These are phyloP conservation scores for Ilyonectria sp. DNA, from an alignment of 2,329 filamentous ascomycete genomes.

Conservation along the genomic window DNA sequence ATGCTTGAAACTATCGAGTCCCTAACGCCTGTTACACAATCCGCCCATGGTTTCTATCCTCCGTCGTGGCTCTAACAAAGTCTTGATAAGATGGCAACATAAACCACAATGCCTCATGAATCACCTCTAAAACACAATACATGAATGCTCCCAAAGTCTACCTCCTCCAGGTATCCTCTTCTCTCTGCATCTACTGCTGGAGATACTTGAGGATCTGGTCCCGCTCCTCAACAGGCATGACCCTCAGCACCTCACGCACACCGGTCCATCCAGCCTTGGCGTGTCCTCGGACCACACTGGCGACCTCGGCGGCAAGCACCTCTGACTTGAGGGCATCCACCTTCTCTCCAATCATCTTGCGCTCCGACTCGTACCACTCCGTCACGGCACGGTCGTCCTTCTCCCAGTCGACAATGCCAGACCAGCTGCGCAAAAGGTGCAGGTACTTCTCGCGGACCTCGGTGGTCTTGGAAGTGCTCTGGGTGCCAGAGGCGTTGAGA, in stretches of 20 bases:
- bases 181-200: constrained; percentile 54
- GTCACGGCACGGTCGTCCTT: constrained; percentile 87
- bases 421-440: constrained; percentile 86
- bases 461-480: constrained; percentile 59
- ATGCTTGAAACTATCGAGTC: constrained; percentile 40
- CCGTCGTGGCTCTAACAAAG: constrained; percentile 40
- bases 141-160: constrained; percentile 26
- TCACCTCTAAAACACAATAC: constrained; percentile 37
- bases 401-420: constrained; percentile 81
- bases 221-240: constrained; percentile 90
- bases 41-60: constrained; percentile 41
- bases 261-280: constrained; percentile 85
- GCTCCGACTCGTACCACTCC: constrained; percentile 96
- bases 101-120: constrained; percentile 39
- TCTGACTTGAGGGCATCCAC: constrained; percentile 88
- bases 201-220: constrained; percentile 81
- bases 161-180: constrained; percentile 6
- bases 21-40: constrained; percentile 45
- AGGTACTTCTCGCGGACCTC: constrained; percentile 77
- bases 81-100: constrained; percentile 37
- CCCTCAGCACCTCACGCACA: constrained; percentile 86
- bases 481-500: constrained; percentile 48
- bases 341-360: constrained; percentile 85
- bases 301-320: constrained; percentile 66
- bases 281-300: constrained; percentile 61